Evolutionary conservation across 2,329 filamentous ascomycete species (phyloP), one percentile per base, ranked within the genome.

Genomic region (Neofusicoccum ribis): DNA sequence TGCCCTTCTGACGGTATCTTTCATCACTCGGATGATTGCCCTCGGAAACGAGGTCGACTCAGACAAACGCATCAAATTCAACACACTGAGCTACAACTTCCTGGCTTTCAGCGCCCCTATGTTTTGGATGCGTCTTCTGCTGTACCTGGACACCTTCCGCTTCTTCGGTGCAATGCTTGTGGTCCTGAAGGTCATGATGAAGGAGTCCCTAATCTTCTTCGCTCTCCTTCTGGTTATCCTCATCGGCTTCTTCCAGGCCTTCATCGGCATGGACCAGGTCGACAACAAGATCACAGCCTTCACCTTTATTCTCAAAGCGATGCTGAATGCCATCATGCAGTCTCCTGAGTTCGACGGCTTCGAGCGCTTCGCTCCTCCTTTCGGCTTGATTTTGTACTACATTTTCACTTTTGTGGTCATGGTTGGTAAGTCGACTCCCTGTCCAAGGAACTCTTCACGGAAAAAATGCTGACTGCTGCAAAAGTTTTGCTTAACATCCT

Each of bases 101-200:
- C 82, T 99, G 27, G 93, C 95, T 9, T 96, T 97, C 76, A 89
- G 89, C 3, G 93, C 95, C 0, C 95, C 95, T 0, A 91, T 99
- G 91, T 98, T 99, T 78, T 99, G 95, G 94, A 91, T 89, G 74
- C 90, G 95, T 4, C 84, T 99, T 66, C 81, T 99, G 68, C 86
- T 99, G 6, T 99, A 97, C 74, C 86, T 99, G 17, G 95, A 99
- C 78, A 92, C 91, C 0, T 86, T 96, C 84, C 89, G 91, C 64
- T 99, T 99, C 83, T 99, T 99, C 72, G 95, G 95, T 27, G 93
- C 94, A 58, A 99, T 99, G 95, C 86, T 99, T 1, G 94, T 99
- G 1, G 93, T 99, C 1, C 83, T 99, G 50, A 96, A 98, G 77
- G 81, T 83, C 69, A 84, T 85, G 83, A 85, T 85, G 82, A 78